These are phyloP conservation scores for Skeletonema tropicum DNA, from an alignment of 108 stramenopile species.

Conservation along the genomic window DNA sequence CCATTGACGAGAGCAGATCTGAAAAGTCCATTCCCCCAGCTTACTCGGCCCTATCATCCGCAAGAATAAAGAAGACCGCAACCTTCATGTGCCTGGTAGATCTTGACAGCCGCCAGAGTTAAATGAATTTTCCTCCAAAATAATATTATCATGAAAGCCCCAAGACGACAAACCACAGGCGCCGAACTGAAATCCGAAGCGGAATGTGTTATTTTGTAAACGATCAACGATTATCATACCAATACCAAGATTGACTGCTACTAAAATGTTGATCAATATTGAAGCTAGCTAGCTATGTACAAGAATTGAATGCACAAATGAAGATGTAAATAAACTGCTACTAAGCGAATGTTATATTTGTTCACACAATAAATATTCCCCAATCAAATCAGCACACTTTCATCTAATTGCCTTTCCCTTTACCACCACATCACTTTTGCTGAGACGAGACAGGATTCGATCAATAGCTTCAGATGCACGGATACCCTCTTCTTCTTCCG, in stretches of 20 bases:
- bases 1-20: conserved; percentile 1
- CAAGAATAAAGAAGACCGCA: background rate
- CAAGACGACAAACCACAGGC: background rate
- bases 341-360: background rate
- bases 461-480: conserved; percentile 83
- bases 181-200: background rate
- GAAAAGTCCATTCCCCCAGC: background rate
- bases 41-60: background rate
- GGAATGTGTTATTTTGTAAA: too few species aligned
- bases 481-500: conserved; percentile 87
- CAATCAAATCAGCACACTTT: background rate
- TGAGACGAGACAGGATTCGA: conserved; percentile 77
- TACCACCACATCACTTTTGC: conserved; percentile 62
- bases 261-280: too few species aligned
- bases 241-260: too few species aligned
- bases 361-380: background rate
- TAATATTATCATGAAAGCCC: background rate
- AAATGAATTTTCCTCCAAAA: background rate
- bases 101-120: background rate
- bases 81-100: background rate
- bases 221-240: too few species aligned
- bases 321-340: conserved; percentile 2
- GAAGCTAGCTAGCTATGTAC: background rate
- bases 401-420: conserved; percentile 28
- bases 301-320: background rate